Evolutionary conservation across 2,329 filamentous ascomycete genomes (phyloP).

Genomic region (Aspergillus ibericus): DNA sequence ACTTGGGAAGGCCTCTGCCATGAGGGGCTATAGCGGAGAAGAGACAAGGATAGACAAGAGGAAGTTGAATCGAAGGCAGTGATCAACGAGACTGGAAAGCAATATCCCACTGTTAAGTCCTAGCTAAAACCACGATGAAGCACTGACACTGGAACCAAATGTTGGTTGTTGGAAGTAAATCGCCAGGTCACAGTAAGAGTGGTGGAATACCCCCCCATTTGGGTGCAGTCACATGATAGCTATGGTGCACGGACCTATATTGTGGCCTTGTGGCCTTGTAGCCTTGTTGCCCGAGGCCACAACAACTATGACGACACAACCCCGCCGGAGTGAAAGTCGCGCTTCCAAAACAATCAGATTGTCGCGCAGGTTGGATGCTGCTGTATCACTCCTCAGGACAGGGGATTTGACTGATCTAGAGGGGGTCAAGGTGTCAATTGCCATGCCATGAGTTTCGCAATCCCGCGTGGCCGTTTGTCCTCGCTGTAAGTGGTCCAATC

Average conservation of each 20-base stretch:
- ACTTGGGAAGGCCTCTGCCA: constrained; percentile 40
- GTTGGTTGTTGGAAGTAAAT: background rate
- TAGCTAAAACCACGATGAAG: background rate
- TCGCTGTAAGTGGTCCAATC: constrained; percentile 9
- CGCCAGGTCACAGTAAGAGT: background rate
- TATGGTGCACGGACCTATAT: background rate
- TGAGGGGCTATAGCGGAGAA: constrained; percentile 17
- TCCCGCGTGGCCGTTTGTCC: constrained; percentile 1
- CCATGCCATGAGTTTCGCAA: constrained; percentile 5
- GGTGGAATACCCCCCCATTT: background rate
- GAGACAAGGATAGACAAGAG: background rate
- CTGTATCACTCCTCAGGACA: background rate
- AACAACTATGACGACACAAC: constrained; percentile 19
- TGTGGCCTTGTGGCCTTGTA: background rate
- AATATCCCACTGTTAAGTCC: background rate
- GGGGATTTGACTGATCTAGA: background rate
- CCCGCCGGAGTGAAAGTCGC: background rate
- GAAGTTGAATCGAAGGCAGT: background rate
- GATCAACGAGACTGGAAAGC: background rate
- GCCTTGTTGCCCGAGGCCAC: constrained; percentile 9
- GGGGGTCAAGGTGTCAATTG: background rate
- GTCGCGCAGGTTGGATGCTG: background rate
- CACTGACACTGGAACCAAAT: background rate
- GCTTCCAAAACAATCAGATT: background rate
- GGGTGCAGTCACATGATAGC: constrained; percentile 7